These are phyloP conservation scores for Populus nigra DNA, from an alignment of 345 rosid species.

Conservation along the genomic window DNA sequence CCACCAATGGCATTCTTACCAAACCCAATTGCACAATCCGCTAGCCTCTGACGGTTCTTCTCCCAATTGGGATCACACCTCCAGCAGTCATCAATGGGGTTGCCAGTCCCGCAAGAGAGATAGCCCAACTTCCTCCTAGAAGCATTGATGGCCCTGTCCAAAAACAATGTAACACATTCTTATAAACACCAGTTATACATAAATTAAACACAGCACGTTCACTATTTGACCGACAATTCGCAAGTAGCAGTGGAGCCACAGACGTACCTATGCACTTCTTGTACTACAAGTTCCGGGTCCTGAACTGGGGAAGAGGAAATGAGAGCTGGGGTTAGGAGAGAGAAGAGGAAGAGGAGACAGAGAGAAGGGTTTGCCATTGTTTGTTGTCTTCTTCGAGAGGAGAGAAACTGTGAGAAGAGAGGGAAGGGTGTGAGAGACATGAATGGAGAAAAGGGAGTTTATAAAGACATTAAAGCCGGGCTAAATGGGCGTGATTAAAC, in stretches of 20 bases:
- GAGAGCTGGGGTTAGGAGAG: slow-evolving; percentile 8
- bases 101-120: slow-evolving; percentile 27
- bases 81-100: slow-evolving; percentile 35
- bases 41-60: slow-evolving; percentile 26
- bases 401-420: background rate
- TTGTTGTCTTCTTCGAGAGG: background rate
- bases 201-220: background rate
- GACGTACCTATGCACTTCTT: slow-evolving; percentile 19
- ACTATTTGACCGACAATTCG: background rate
- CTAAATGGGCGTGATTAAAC: slow-evolving; percentile 31
- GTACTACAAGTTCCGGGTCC: slow-evolving; percentile 23
- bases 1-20: slow-evolving; percentile 34
- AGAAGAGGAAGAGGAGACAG: background rate
- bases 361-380: slow-evolving; percentile 26
- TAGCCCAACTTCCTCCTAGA: slow-evolving; percentile 28
- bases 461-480: slow-evolving; percentile 37
- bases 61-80: slow-evolving; percentile 33
- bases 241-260: background rate
- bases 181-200: background rate
- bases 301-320: slow-evolving; percentile 20
- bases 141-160: slow-evolving; percentile 28
- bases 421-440: slow-evolving; percentile 6
- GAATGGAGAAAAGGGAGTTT: slow-evolving; percentile 16
- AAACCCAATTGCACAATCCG: slow-evolving; percentile 32
- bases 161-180: background rate